Evolutionary conservation across 106 monocot species (phyloP).

Genomic region (Acorus calamus): DNA sequence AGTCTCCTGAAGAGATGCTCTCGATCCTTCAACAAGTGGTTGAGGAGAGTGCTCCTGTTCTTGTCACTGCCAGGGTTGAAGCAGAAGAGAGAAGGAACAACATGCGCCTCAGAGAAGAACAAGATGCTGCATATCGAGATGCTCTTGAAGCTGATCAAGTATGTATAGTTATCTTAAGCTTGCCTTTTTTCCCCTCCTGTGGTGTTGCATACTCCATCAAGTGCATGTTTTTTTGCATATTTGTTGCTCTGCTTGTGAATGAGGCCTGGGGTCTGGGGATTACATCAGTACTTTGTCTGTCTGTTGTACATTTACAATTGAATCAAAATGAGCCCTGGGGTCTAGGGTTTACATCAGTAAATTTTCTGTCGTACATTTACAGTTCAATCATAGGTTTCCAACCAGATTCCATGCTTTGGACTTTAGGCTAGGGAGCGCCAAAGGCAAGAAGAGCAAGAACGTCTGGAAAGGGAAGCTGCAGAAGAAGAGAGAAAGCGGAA

Average conservation of each 20-base stretch:
- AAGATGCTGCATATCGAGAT: constrained; percentile 89
- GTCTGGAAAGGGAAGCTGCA: constrained; percentile 68
- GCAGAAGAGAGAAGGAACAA: constrained; percentile 80
- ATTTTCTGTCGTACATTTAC: too few species aligned
- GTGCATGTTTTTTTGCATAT: background rate
- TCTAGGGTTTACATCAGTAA: too few species aligned
- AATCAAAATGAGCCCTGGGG: too few species aligned
- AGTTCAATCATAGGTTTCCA: too few species aligned
- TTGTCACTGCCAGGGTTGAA: constrained; percentile 63
- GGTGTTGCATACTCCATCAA: background rate
- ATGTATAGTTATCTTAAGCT: constrained; percentile 2
- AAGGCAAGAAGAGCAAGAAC: constrained; percentile 65
- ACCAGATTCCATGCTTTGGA: background rate
- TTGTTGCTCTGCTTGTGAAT: background rate
- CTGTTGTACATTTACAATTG: too few species aligned
- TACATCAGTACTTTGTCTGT: too few species aligned
- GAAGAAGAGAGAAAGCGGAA: constrained; percentile 65
- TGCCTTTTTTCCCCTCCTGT: background rate
- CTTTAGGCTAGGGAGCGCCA: constrained; percentile 86
- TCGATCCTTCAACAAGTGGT: constrained; percentile 65
- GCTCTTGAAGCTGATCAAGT: constrained; percentile 94
- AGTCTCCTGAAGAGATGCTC: constrained; percentile 76
- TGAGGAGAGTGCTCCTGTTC: constrained; percentile 54
- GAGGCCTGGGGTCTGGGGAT: too few species aligned
- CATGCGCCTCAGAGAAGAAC: constrained; percentile 73